Evolutionary conservation across 768 basidiomycete species (phyloP).

Genomic region (Pleurotus eryngii): DNA sequence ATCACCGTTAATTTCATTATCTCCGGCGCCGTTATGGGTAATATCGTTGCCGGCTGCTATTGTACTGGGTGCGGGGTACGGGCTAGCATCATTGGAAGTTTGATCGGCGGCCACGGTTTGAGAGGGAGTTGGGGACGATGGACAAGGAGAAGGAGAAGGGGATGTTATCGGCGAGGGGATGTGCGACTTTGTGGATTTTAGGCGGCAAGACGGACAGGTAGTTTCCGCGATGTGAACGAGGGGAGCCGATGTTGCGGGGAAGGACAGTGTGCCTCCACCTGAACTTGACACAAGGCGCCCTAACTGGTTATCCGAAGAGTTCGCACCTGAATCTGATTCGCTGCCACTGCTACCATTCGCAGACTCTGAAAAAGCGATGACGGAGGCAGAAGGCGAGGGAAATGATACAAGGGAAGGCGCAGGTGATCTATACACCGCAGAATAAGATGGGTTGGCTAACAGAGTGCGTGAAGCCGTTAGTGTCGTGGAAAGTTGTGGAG

Average conservation of each 20-base stretch:
- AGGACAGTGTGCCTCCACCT: neutral
- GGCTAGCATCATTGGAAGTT: neutral
- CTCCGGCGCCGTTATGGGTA: neutral
- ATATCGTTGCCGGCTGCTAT: neutral
- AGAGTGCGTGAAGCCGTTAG: neutral
- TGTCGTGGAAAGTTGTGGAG: neutral
- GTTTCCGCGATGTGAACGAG: neutral
- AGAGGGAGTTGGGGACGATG: conserved; percentile 2
- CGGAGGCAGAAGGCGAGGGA: neutral
- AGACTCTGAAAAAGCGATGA: conserved; percentile 1
- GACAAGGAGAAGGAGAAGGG: conserved; percentile 5
- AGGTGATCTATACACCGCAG: neutral
- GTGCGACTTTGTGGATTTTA: conserved; percentile 6
- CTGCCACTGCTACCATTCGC: neutral
- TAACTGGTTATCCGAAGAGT: neutral
- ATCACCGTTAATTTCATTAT: conserved; percentile 4
- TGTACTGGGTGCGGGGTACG: neutral
- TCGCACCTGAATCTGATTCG: conserved; percentile 4
- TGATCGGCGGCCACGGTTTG: conserved; percentile 1
- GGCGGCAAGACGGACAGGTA: neutral
- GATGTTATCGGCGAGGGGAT: conserved; percentile 13
- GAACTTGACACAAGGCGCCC: neutral
- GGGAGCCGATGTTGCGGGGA: neutral
- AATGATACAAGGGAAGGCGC: neutral
- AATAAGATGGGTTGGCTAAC: neutral